phyloP scores from a whole-genome alignment of 441 rosid genomes.

The Adansonia rubrostipa region DNA sequence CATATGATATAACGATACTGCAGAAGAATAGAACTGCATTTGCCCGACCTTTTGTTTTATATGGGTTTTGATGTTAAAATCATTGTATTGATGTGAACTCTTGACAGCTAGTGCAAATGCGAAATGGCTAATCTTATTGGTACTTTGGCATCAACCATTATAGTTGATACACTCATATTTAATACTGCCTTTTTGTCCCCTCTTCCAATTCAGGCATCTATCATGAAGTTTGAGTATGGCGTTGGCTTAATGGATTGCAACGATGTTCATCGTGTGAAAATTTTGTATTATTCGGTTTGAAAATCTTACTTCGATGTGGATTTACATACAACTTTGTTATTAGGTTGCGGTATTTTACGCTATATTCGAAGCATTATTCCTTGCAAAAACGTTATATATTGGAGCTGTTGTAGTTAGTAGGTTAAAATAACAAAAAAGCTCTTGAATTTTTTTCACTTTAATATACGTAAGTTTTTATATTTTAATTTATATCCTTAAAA shows the following conservation, averaged over 20 bases:
- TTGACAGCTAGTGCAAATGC: not conserved
- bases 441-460: too few relatives aligned
- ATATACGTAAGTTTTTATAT: too few relatives aligned
- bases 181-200: not conserved
- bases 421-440: too few relatives aligned
- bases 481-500: too few relatives aligned
- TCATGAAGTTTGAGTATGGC: slow-evolving; percentile 22
- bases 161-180: not conserved
- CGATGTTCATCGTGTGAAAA: slow-evolving; percentile 2
- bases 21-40: not conserved
- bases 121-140: not conserved
- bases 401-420: too few relatives aligned
- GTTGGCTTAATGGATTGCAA: not conserved
- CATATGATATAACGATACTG: not conserved
- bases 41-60: not conserved
- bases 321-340: not conserved
- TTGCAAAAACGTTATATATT: too few relatives aligned
- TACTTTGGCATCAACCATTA: not conserved
- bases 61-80: not conserved
- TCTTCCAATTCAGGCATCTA: slow-evolving; percentile 37
- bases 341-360: not conserved
- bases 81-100: not conserved
- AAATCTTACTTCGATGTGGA: slow-evolving; percentile 17
- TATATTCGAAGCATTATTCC: not conserved
- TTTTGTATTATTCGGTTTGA: slow-evolving; percentile 1